Conservation (phyloP, 2,329 filamentous ascomycete genomes). For the Lachnellula subtilissima region DNA sequence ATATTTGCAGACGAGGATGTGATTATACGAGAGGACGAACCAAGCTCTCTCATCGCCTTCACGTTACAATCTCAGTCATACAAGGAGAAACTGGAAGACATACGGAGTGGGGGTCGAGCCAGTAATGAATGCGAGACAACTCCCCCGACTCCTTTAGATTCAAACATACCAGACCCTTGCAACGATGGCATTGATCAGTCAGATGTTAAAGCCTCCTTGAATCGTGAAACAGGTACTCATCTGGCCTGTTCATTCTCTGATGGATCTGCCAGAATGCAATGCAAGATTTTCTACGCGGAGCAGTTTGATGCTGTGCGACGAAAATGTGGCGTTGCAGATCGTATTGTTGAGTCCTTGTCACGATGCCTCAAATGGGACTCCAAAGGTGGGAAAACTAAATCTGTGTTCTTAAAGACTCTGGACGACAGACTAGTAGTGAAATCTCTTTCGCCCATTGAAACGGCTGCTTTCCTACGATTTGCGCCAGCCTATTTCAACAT, state of each 20-base stretch:
- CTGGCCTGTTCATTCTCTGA: constrained; percentile 95
- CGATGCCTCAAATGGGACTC: constrained; percentile 97
- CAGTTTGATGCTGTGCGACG: constrained; percentile 92
- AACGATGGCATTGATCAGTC: constrained; percentile 49
- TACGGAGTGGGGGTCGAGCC: constrained; percentile 49
- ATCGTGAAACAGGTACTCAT: constrained; percentile 83
- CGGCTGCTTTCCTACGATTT: constrained; percentile 88
- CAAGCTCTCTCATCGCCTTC: constrained; percentile 91
- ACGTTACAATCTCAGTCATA: constrained; percentile 87
- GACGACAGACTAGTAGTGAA: constrained; percentile 82
- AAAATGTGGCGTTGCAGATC: constrained; percentile 88
- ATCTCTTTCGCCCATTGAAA: constrained; percentile 84
- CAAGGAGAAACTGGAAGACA: constrained; percentile 67
- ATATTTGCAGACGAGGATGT: constrained; percentile 97
- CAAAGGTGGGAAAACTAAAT: constrained; percentile 96
- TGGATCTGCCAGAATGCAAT: constrained; percentile 89
- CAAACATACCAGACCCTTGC: constrained; percentile 24
- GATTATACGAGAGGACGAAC: constrained; percentile 95
- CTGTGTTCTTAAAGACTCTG: constrained; percentile 91
- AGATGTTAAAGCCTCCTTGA: constrained; percentile 78
- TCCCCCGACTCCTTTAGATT: constrained; percentile 28
- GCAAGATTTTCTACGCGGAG: constrained; percentile 98
- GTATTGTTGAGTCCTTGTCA: constrained; percentile 91
- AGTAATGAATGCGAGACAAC: constrained; percentile 29
- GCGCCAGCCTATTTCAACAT: constrained; percentile 96